Evolutionary conservation across 2,329 filamentous ascomycete species (phyloP).

Genomic region (Paecilomyces sp.): DNA sequence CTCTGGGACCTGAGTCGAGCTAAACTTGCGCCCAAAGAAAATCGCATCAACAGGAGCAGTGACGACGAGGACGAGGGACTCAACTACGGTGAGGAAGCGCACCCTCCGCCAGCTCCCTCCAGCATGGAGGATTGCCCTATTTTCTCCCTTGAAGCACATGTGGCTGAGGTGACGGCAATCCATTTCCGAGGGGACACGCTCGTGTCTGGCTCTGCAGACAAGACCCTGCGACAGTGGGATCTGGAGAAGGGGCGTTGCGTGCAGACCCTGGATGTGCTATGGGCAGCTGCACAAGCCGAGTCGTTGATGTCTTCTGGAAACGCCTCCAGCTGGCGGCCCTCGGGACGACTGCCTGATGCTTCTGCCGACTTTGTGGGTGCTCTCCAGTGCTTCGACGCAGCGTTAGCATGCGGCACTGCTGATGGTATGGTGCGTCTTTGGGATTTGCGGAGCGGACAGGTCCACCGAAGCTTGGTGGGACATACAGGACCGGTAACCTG

Average conservation of each 20-base stretch:
- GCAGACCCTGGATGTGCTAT: slow-evolving; percentile 94
- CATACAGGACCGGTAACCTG: slow-evolving; percentile 93
- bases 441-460: slow-evolving; percentile 93
- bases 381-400: slow-evolving; percentile 91
- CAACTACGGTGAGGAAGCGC: slow-evolving; percentile 63
- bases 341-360: slow-evolving; percentile 53
- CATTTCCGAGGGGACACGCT: slow-evolving; percentile 85
- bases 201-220: slow-evolving; percentile 93
- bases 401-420: slow-evolving; percentile 89
- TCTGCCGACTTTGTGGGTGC: slow-evolving; percentile 90
- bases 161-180: slow-evolving; percentile 89
- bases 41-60: slow-evolving; percentile 43
- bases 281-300: slow-evolving; percentile 88
- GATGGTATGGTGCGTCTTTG: slow-evolving; percentile 95
- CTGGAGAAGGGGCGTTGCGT: slow-evolving; percentile 94
- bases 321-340: slow-evolving; percentile 63
- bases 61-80: slow-evolving; percentile 54
- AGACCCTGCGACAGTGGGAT: slow-evolving; percentile 97
- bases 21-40: slow-evolving; percentile 64
- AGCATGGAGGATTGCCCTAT: slow-evolving; percentile 85
- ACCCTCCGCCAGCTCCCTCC: slow-evolving; percentile 60
- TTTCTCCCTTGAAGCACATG: slow-evolving; percentile 82
- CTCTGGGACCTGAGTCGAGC: slow-evolving; percentile 92
- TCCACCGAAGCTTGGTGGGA: slow-evolving; percentile 91
- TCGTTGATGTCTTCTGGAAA: slow-evolving; percentile 54